phyloP scores from a whole-genome alignment of 495 filamentous ascomycete species.

The Aspergillus heteromorphus region DNA sequence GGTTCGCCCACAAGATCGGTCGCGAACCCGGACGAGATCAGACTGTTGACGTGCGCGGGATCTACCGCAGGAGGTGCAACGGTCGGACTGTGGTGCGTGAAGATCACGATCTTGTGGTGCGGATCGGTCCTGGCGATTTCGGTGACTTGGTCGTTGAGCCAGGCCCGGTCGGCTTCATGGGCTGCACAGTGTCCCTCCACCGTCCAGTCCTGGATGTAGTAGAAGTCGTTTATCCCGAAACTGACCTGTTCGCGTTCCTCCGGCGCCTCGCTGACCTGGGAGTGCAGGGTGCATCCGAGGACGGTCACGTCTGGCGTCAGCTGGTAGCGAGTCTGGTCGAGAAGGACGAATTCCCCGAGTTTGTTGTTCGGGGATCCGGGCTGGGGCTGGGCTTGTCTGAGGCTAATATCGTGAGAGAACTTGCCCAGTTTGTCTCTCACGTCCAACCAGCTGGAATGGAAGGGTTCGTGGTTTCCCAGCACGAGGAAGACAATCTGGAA shows the following conservation, averaged over 20 bases:
- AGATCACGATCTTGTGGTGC: slow-evolving; percentile 37
- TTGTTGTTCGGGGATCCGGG: slow-evolving; percentile 1
- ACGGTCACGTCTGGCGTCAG: slow-evolving; percentile 32
- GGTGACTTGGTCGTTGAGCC: slow-evolving; percentile 46
- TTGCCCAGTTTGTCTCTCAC: slow-evolving; percentile 17
- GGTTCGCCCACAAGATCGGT: slow-evolving; percentile 40
- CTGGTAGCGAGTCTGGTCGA: slow-evolving; percentile 39
- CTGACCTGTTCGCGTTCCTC: slow-evolving; percentile 19
- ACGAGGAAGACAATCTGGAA: slow-evolving; percentile 48
- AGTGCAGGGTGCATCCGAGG: slow-evolving; percentile 40
- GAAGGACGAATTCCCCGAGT: slow-evolving; percentile 41
- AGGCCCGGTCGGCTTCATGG: slow-evolving; percentile 39
- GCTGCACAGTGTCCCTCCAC: slow-evolving; percentile 37
- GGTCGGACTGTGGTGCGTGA: slow-evolving; percentile 51
- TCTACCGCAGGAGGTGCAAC: slow-evolving; percentile 29
- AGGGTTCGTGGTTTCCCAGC: slow-evolving; percentile 55
- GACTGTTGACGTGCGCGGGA: slow-evolving; percentile 35
- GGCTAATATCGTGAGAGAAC: slow-evolving; percentile 17
- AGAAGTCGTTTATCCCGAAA: slow-evolving; percentile 45
- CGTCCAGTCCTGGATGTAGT: slow-evolving; percentile 41
- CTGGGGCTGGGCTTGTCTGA: background rate
- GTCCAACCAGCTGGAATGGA: slow-evolving; percentile 35
- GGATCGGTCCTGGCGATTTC: slow-evolving; percentile 28
- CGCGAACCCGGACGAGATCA: slow-evolving; percentile 36
- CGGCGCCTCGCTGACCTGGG: slow-evolving; percentile 17